A percentile compares a stretch with the other conserved stretches of the same genome.
Evolutionary conservation across 1,284 basidiomycete species (phyloP).

Genomic region (Chondrostereum purpureum): DNA sequence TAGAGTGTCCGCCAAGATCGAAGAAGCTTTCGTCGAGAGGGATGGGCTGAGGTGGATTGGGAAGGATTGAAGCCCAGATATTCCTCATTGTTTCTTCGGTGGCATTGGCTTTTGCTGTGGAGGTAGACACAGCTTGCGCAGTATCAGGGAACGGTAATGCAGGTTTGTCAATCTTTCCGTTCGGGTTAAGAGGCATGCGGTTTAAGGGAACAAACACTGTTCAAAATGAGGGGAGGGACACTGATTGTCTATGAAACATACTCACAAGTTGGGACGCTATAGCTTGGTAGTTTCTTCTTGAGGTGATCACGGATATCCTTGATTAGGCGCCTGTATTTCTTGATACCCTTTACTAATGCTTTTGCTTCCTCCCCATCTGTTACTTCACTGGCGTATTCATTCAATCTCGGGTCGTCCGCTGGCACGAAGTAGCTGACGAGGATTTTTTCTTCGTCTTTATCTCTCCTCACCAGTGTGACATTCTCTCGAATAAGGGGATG

Average conservation of each 20-base stretch:
- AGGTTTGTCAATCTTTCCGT: slow-evolving; percentile 99
- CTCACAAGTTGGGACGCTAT: slow-evolving; percentile 83
- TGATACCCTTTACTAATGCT: slow-evolving; percentile 65
- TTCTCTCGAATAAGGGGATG: slow-evolving; percentile 95
- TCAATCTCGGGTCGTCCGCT: slow-evolving; percentile 62
- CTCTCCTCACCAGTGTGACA: slow-evolving; percentile 92
- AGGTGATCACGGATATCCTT: slow-evolving; percentile 93
- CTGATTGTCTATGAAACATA: slow-evolving; percentile 13
- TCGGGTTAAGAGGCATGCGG: slow-evolving; percentile 97
- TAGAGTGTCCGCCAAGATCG: slow-evolving; percentile 97
- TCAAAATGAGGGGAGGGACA: slow-evolving; percentile 12
- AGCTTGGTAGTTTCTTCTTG: slow-evolving; percentile 95
- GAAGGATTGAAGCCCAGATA: slow-evolving; percentile 83
- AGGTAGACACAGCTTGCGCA: slow-evolving; percentile 41
- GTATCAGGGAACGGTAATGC: slow-evolving; percentile 99
- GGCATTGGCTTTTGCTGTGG: slow-evolving; percentile 41
- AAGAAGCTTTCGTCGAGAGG: slow-evolving; percentile 96
- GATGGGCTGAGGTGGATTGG: slow-evolving; percentile 73
- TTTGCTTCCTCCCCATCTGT: slow-evolving; percentile 56
- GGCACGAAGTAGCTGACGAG: slow-evolving; percentile 99
- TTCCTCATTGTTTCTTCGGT: slow-evolving; percentile 79
- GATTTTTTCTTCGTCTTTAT: slow-evolving; percentile 99
- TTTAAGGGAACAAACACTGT: slow-evolving; percentile 90
- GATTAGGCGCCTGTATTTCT: slow-evolving; percentile 82
- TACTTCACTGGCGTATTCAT: slow-evolving; percentile 71